Evolutionary conservation across 2,329 filamentous ascomycete species (phyloP).

Genomic region (Tolypocladium tropicale): DNA sequence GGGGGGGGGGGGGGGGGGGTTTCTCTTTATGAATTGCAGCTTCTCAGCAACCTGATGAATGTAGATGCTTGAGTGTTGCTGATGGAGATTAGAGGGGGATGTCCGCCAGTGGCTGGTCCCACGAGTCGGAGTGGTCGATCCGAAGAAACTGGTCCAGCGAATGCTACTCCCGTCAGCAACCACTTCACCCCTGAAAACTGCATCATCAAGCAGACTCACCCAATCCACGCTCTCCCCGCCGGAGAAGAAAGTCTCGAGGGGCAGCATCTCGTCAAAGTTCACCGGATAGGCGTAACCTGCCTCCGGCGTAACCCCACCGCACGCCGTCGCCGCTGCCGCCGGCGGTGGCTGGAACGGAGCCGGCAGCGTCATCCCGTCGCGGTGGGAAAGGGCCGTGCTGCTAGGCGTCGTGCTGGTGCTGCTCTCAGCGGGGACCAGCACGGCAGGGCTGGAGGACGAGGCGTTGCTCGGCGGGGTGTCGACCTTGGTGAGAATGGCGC

Average conservation of each 20-base stretch:
- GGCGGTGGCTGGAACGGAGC: too few relatives aligned
- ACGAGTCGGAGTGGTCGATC: background rate
- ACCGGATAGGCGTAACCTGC: constrained; percentile 7
- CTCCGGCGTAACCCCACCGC: background rate
- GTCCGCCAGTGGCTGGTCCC: background rate
- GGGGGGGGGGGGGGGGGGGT: too few relatives aligned
- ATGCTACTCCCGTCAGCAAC: background rate
- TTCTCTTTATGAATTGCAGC: too few relatives aligned
- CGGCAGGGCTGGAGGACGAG: background rate
- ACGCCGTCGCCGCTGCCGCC: background rate
- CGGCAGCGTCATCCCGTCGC: background rate
- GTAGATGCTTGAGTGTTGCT: background rate
- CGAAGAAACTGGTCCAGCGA: constrained; percentile 1
- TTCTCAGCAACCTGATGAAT: too few relatives aligned
- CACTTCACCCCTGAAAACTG: background rate
- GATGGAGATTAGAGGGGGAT: background rate
- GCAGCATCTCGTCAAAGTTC: constrained; percentile 21
- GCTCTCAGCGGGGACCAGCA: constrained; percentile 1
- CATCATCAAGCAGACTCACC: constrained; percentile 17
- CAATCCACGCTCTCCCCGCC: constrained; percentile 26
- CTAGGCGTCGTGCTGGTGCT: background rate
- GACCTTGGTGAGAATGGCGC: constrained; percentile 29
- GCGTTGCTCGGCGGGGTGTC: constrained; percentile 7
- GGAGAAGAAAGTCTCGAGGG: constrained; percentile 26
- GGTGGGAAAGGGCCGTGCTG: background rate